A percentile compares a stretch with the other conserved stretches of the same genome.
phyloP scores from a whole-genome alignment of 78 protist genomes.

The Acrasis kona region DNA sequence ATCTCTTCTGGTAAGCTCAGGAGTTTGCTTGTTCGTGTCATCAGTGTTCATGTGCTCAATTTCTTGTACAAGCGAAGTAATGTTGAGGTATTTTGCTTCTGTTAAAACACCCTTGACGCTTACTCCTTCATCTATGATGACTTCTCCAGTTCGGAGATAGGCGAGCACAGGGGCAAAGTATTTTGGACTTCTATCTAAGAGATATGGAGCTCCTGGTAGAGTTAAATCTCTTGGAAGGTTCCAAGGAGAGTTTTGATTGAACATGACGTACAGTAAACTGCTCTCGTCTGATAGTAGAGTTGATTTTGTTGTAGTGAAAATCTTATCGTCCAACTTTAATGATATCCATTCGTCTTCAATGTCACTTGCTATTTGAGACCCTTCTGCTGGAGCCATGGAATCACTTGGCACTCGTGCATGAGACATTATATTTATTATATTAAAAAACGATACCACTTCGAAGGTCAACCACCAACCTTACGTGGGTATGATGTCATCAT shows the following conservation, averaged over 20 bases:
- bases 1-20: background rate
- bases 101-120: background rate
- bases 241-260: background rate
- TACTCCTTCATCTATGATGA: background rate
- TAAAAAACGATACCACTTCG: too few species aligned
- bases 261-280: background rate
- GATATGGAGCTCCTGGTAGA: background rate
- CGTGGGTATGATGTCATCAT: too few species aligned
- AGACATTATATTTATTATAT: too few species aligned
- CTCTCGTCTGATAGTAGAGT: background rate
- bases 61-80: background rate
- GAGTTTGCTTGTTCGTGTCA: background rate
- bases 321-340: background rate
- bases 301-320: background rate
- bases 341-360: background rate
- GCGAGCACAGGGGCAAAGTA: background rate
- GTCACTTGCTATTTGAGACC: background rate
- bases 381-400: too few species aligned
- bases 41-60: background rate
- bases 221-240: background rate
- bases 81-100: background rate
- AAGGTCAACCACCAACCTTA: too few species aligned
- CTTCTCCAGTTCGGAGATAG: constrained; percentile 1
- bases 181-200: background rate
- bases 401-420: too few species aligned